A percentile compares a stretch with the other conserved stretches of the same genome.
Evolutionary conservation across 2,329 filamentous ascomycete genomes (phyloP).

Genomic region (Metarhizium robertsii): DNA sequence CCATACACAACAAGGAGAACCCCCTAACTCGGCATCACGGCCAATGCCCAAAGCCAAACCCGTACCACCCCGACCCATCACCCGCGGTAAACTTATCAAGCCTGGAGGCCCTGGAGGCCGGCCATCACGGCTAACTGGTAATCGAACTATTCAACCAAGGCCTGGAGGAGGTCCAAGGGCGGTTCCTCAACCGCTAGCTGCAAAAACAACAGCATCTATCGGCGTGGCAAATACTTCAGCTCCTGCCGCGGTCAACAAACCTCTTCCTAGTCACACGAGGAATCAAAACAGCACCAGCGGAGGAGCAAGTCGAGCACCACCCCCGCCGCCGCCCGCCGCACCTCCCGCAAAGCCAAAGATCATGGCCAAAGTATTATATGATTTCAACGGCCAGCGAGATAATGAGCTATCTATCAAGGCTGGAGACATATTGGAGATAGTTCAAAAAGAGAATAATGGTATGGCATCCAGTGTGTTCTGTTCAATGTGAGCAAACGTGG

Average conservation of each 20-base stretch:
- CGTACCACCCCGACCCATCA: constrained; percentile 81
- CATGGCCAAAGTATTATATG: constrained; percentile 84
- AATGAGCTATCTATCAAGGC: constrained; percentile 77
- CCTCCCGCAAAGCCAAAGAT: constrained; percentile 54
- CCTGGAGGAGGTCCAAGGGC: constrained; percentile 26
- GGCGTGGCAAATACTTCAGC: constrained; percentile 2
- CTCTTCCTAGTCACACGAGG: constrained; percentile 41
- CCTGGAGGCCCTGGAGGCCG: constrained; percentile 78
- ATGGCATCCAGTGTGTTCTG: constrained; percentile 25
- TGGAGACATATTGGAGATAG: constrained; percentile 76
- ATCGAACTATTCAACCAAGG: constrained; percentile 34
- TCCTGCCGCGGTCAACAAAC: constrained; percentile 11
- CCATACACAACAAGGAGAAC: constrained; percentile 77
- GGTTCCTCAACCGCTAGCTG: constrained; percentile 25
- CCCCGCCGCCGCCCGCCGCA: constrained; percentile 60
- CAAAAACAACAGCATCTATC: constrained; percentile 8
- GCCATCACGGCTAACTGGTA: constrained; percentile 59
- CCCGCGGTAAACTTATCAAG: constrained; percentile 83
- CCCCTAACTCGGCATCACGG: constrained; percentile 70
- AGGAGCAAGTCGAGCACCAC: constrained; percentile 45
- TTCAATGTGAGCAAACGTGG: neutral
- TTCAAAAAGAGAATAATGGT: constrained; percentile 96
- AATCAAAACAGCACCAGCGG: constrained; percentile 43
- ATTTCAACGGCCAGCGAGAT: constrained; percentile 74
- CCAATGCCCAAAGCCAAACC: constrained; percentile 84